Evolutionary conservation across 2,329 filamentous ascomycete genomes (phyloP), one percentile per base, ranked within the genome.

Genomic region (Beauveria sp.): DNA sequence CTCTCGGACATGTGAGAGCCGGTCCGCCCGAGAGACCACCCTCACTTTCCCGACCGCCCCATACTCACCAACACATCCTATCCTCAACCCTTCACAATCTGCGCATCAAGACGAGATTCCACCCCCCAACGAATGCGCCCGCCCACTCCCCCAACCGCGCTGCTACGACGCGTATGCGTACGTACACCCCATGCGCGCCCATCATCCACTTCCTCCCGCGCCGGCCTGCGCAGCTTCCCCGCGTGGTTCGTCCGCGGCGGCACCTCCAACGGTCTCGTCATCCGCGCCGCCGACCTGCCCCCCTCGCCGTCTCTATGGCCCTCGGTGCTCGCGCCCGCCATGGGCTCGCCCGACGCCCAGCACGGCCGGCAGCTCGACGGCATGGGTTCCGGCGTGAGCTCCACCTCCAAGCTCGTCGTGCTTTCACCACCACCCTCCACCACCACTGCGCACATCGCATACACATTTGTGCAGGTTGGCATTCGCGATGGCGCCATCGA

Each of bases 281-380:
- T 79, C 50, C 68, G 70, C 41, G 69, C 72, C 16, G 62, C 62
- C 30, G 67, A 74, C 53, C 72, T 79, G 1, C 76, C 76, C 1
- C 63, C 76, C 1, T 63, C 70, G 1, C 67, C 70, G 50, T 62
- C 66, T 1, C 65, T 72, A 61, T 79, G 77, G 65, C 72, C 75
- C 4, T 67, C 75, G 0, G 81, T 89, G 20, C 84, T 89, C 63
- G 77, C 79, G 22, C 75, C 80, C 3, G 79, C 78, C 8, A 85
- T 90, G 71, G 86, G 86, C 37, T 84, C 83, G 3, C 86, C 85
- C 0, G 89, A 91, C 66, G 76, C 80, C 0, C 18, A n/a, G 0
- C 79, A 87, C 70, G 86, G 84, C 0, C 80, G 89, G 0, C 89
- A 92, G 71, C 83, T 92, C 1, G 80, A 91, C 69, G 88, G 88